Evolutionary conservation across 345 rosid genomes (phyloP), one percentile per base, ranked within the genome.

Genomic region (Diplotaxis tenuifolia): DNA sequence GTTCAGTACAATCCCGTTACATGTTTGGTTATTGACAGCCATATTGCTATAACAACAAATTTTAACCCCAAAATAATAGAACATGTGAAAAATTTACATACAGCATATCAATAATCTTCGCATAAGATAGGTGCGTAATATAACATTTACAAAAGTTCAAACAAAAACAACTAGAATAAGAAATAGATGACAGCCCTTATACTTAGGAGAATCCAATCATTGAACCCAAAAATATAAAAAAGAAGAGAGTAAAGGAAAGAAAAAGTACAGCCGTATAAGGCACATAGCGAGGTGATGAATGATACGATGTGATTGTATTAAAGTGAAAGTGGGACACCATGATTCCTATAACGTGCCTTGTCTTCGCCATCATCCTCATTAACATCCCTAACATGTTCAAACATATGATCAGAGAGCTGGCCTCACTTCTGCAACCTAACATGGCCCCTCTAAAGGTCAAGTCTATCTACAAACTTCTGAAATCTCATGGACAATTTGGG

Each of bases 351-450:
- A 77, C 73, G 73, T 77, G 80, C 68, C 72, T 49, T 71, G 80
- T 77, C 76, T 71, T 77, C 76, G 59, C 80, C 75, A 71, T 71
- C 80, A 70, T 60, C 64, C 15, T 72, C 63, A 71, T 77, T 65
- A 64, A 77, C 71, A 65, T 71, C 76, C 52, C 64, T 64, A 71
- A 71, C 80, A 77, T 77, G 80, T 72, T 67, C 72, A 70, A 71
- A 58, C 80, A 71, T 65, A 66, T 65, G 80, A 71, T 76, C 56
- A 64, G 1, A 76, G 63, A 70, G 76, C 75, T 76, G 75, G 62
- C 67, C 80, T 76, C 75, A 65, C 80, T 71, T 76, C 76, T 76
- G 67, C 61, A 76, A 65, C 68, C 72, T 71, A 76, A 70, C 80
- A 76, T 76, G 80, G 70, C 69, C 74, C 69, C 72, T 76, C 59